These are phyloP conservation scores for Dictyostelium firmibasis DNA, from an alignment of 78 protist genomes.

Conservation along the genomic window DNA sequence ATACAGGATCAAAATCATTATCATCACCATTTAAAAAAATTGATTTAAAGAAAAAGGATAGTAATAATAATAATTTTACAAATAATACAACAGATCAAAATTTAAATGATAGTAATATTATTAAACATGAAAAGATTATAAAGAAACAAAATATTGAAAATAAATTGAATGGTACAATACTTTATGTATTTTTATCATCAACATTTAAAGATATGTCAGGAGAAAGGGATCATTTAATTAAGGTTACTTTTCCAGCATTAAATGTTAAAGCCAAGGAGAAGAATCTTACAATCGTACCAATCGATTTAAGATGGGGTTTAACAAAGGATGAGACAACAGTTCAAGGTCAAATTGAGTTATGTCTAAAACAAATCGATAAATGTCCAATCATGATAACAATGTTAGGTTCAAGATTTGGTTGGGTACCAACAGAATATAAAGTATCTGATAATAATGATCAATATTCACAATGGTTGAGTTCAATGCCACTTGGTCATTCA, in stretches of 20 bases:
- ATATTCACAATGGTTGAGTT: background rate
- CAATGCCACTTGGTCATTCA: slow-evolving; percentile 30
- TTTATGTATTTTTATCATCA: slow-evolving; percentile 71
- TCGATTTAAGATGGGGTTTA: slow-evolving; percentile 79
- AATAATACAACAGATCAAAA: background rate
- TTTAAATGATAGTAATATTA: background rate
- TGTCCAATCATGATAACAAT: slow-evolving; percentile 31
- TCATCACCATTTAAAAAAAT: slow-evolving; percentile 69
- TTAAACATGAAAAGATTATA: slow-evolving; percentile 3
- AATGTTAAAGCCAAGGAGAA: slow-evolving; percentile 47
- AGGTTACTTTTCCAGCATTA: slow-evolving; percentile 45
- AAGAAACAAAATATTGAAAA: background rate
- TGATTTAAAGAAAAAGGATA: background rate
- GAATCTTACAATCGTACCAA: slow-evolving; percentile 54
- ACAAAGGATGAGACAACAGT: slow-evolving; percentile 68
- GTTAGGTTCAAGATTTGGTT: slow-evolving; percentile 67
- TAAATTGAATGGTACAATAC: slow-evolving; percentile 1
- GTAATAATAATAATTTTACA: background rate
- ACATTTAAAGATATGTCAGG: slow-evolving; percentile 79
- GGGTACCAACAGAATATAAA: slow-evolving; percentile 65
- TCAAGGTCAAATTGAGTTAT: slow-evolving; percentile 64
- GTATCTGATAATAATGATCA: background rate
- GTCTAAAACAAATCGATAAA: slow-evolving; percentile 65
- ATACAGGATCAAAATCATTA: slow-evolving; percentile 23
- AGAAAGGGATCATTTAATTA: slow-evolving; percentile 68